phyloP scores from a whole-genome alignment of 805 yeast species.

The Schwanniomyces pseudopolymorphus region DNA sequence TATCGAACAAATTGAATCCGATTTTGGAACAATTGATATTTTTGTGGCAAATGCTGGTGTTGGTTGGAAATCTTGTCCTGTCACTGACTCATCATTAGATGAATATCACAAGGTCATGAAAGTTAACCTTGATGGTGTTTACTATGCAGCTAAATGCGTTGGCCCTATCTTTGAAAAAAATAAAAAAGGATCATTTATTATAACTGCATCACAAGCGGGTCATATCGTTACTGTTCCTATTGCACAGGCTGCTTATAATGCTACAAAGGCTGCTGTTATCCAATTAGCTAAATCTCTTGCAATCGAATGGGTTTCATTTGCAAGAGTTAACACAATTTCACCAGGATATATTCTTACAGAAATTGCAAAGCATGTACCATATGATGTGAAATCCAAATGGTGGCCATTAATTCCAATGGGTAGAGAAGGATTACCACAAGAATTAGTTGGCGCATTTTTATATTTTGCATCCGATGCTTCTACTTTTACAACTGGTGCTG shows the following conservation, averaged over 20 bases:
- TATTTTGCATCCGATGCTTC: slow-evolving; percentile 48
- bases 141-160: slow-evolving; percentile 42
- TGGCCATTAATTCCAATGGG: slow-evolving; percentile 43
- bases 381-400: slow-evolving; percentile 36
- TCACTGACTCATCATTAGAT: slow-evolving; percentile 33
- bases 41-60: slow-evolving; percentile 94
- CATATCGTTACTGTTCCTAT: slow-evolving; percentile 48
- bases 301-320: slow-evolving; percentile 49
- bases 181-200: slow-evolving; percentile 42
- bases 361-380: slow-evolving; percentile 35
- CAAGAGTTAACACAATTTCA: slow-evolving; percentile 42
- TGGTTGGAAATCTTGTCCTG: slow-evolving; percentile 70
- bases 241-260: slow-evolving; percentile 46
- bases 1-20: slow-evolving; percentile 52
- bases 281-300: slow-evolving; percentile 46
- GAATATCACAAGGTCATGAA: slow-evolving; percentile 36
- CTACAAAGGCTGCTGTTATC: slow-evolving; percentile 45
- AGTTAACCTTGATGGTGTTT: slow-evolving; percentile 42
- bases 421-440: slow-evolving; percentile 43
- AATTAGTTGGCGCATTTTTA: slow-evolving; percentile 46
- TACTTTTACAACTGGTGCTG: slow-evolving; percentile 45
- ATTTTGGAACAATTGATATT: slow-evolving; percentile 78
- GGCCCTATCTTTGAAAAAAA: slow-evolving; percentile 40
- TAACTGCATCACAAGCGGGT: slow-evolving; percentile 48
- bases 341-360: slow-evolving; percentile 48